Base-by-base conservation (phyloP, 2,329 filamentous ascomycete species). In the Ophiostoma triangulosporum region DNA sequence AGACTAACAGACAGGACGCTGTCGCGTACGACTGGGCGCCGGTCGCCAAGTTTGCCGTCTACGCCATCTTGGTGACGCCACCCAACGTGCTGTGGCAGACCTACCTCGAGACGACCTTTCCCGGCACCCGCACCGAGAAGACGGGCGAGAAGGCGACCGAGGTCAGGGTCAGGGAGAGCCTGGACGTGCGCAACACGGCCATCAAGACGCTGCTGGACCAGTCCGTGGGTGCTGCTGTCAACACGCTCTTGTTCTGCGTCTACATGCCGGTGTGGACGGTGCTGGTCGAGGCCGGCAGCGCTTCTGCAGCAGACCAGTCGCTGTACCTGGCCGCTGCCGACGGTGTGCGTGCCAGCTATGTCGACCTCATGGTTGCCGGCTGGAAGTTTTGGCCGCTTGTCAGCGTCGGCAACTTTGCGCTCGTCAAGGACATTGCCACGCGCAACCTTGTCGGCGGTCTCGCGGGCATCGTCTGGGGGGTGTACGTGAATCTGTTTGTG, bases 31-130 rank as follows among this genome's bases (percentile, higher is more conserved):
- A 89, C 67, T 75, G 76, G 68, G 68, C 76, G 5, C 80, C 84
- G 4, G 73, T 95, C 43, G 69, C 89, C 60, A 86, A 89, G 64
- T 95, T 94, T 67, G 69, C 86, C 51, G 63, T 88, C 52, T 95
- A 84, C 71, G 78, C 83, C 59, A 64, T 86, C 32, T 64, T 95
- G 56, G 83, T 76, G 66, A 84, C 83, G 38, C 88, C 89, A 3
- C 86, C 86, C 45, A 96, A 96, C 68, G 87, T 88, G 64, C 64
- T 87, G 61, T 95, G 88, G 89, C 89, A 95, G 73, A 76, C 80
- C 38, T 86, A 77, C 63, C 75, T 95, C 51, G 89, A 95, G 68
- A 70, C 76, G 6, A 68, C 73, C 3, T 94, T 88, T 63, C 89
- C 89, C 0, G 83, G 84, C 0, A 68, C 70, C 22, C 69, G 27